Evolutionary conservation across 129 eudicot genomes (phyloP).

Genomic region (Artemisia annua): DNA sequence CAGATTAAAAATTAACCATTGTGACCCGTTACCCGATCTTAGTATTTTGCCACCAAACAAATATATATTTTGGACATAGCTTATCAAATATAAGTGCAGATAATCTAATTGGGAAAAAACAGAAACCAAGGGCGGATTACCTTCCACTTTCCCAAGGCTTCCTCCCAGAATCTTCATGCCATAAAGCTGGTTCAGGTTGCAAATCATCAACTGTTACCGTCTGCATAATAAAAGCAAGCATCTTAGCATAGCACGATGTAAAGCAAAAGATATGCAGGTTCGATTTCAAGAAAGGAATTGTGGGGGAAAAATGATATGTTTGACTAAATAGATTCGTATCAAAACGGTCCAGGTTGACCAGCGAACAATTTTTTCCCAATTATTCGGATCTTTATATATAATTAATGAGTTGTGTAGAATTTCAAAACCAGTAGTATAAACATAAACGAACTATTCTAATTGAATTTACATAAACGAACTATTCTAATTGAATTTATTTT

Average conservation of each 20-base stretch:
- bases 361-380: no score
- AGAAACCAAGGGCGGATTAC: conserved; percentile 23
- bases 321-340: no score
- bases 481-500: background rate
- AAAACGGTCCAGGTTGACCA: no score
- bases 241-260: background rate
- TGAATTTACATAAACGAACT: no score
- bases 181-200: conserved; percentile 60
- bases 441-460: no score
- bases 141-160: conserved; percentile 56
- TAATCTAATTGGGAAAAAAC: background rate
- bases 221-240: conserved; percentile 24
- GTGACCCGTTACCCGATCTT: background rate
- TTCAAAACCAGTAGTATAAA: no score
- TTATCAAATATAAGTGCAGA: background rate
- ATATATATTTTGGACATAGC: background rate
- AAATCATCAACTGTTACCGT: conserved; percentile 53
- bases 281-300: background rate
- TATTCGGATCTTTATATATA: no score
- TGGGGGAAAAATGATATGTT: no score
- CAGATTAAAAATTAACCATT: background rate
- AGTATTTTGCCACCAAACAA: background rate
- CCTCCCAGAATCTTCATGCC: conserved; percentile 81
- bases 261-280: background rate
- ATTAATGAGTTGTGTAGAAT: no score